phyloP scores from a whole-genome alignment of 352 stramenopile genomes.

The Pythium sukuiense region DNA sequence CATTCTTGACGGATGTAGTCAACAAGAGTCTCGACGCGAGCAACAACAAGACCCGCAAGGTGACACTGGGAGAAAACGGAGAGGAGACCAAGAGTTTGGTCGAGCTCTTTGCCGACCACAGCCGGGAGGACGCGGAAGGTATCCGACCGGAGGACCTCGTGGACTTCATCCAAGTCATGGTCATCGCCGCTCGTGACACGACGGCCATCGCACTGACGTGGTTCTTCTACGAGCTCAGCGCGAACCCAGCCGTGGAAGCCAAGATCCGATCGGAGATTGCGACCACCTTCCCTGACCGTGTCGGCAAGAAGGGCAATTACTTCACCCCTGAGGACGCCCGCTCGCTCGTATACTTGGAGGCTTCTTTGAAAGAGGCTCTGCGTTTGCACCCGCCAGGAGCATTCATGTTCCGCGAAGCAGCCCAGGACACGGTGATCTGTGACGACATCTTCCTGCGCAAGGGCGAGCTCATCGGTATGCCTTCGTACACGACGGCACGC shows the following conservation, averaged over 20 bases:
- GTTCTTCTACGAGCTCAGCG: constrained; percentile 70
- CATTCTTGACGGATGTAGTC: constrained; percentile 44
- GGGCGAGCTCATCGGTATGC: constrained; percentile 24
- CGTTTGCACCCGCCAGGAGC: constrained; percentile 60
- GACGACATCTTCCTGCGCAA: constrained; percentile 25
- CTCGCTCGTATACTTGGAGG: constrained; percentile 58
- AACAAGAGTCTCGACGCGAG: constrained; percentile 23
- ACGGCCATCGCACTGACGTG: constrained; percentile 73
- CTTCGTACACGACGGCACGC: constrained; percentile 31
- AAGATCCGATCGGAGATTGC: constrained; percentile 51
- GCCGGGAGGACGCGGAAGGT: constrained; percentile 18
- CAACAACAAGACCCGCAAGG: neutral
- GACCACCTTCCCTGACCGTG: constrained; percentile 9
- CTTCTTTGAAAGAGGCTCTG: constrained; percentile 56
- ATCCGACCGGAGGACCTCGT: constrained; percentile 51
- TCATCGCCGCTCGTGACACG: constrained; percentile 75
- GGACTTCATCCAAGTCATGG: constrained; percentile 66
- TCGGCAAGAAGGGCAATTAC: constrained; percentile 7
- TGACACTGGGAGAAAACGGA: neutral
- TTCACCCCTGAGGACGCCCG: constrained; percentile 54
- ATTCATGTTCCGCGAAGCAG: constrained; percentile 56
- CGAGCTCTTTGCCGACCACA: constrained; percentile 15
- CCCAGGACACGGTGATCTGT: constrained; percentile 52
- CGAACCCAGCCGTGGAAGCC: constrained; percentile 45
- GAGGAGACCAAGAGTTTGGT: constrained; percentile 16